phyloP scores from a whole-genome alignment of 306 rosid species.

The Sechiopsis laciniata region DNA sequence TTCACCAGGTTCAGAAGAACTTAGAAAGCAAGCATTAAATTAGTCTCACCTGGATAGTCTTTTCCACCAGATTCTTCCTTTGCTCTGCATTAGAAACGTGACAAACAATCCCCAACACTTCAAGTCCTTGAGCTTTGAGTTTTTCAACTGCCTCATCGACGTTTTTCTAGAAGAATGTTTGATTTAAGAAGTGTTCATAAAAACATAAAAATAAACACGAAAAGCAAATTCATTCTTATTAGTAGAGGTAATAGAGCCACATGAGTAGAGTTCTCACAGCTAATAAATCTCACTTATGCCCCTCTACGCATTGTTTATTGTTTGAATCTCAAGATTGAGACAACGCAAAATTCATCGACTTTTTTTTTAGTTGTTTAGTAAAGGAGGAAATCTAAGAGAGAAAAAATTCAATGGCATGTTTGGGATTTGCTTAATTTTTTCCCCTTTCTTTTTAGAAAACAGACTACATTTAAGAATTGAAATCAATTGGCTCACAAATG shows the following conservation, averaged over 20 bases:
- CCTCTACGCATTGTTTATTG: not conserved
- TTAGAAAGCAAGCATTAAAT: not conserved
- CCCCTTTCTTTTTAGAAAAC: not conserved
- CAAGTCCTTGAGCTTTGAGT: constrained; percentile 66
- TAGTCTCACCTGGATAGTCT: constrained; percentile 58
- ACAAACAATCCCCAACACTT: constrained; percentile 65
- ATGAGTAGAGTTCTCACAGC: not conserved
- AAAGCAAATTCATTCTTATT: not conserved
- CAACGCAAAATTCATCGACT: not conserved
- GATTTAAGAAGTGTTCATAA: not conserved
- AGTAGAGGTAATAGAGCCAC: not conserved
- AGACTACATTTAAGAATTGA: not conserved
- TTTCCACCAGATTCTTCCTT: constrained; percentile 62
- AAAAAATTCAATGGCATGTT: not conserved
- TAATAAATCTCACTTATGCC: not conserved
- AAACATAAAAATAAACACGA: too few relatives aligned
- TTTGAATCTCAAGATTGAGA: not conserved
- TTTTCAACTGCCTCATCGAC: constrained; percentile 78
- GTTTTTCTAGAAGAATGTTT: constrained; percentile 49
- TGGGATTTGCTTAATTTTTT: not conserved
- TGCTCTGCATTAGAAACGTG: constrained; percentile 78
- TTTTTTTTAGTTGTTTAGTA: not conserved
- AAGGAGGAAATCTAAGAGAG: not conserved
- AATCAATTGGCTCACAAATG: not conserved
- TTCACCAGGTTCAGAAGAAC: constrained; percentile 10